Base-by-base conservation (phyloP, 176 grass and related monocot species). In the Poa pratensis region DNA sequence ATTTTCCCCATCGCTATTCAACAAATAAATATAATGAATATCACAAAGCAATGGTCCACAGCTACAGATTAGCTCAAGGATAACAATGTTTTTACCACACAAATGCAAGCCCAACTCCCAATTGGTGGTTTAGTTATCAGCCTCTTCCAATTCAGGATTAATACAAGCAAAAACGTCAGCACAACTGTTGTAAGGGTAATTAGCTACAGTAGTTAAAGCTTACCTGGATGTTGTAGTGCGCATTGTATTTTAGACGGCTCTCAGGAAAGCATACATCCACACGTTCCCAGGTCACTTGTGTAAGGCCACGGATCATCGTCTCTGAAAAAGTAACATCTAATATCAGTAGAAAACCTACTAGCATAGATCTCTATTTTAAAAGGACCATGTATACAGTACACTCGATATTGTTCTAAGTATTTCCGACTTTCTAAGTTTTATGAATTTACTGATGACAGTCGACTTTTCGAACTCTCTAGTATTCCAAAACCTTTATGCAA, bases 201-300 rank as follows among this genome's bases (percentile, higher is more conserved):
- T 45, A 34, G 23, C 28, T 27, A 32, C 52, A 51, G 19, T 27
- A 18, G 30, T 42, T 32, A 6, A 84, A 70, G 10, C 59, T 85
- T 87, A 82, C 93, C 91, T 98, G 93, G 66, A 98, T 98, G 69
- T 89, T 98, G 82, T 95, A 75, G 78, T 98, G 96, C 17, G 96
- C 93, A 37, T 93, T 87, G 78, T 92, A 96, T 92, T 81, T 98
- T 84, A 95, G 82, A 46, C 90, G 75, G 58, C 96, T 95, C 78
- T 95, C 92, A 32, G 86, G 81, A 52, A 98, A 90, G 79, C 85
- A 95, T 19, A 98, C 96, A 69, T 98, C 96, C 28, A 98, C 91
- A 49, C 96, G 93, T 82, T 98, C 96, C 96, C 96, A 98, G 67
- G 55, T 11, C 81, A 94, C 89, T 91, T 94, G 86, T 82, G 84